phyloP scores from a whole-genome alignment of 2,329 filamentous ascomycete species.

The Fusarium secorum region DNA sequence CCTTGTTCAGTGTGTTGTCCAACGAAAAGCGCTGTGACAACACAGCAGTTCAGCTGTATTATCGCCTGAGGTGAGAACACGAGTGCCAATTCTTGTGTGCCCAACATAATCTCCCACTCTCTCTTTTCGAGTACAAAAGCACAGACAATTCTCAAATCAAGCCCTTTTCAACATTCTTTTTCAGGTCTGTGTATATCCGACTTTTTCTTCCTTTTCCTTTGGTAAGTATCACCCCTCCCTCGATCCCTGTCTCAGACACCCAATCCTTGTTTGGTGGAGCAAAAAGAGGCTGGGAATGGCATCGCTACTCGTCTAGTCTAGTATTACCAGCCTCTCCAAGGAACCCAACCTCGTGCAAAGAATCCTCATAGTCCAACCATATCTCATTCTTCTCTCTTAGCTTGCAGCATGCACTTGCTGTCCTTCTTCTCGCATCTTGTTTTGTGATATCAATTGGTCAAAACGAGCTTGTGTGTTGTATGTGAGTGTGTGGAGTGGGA shows the following conservation, averaged over 20 bases:
- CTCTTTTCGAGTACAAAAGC: conserved; percentile 4
- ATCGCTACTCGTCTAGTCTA: conserved; percentile 1
- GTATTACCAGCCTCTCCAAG: conserved; percentile 36
- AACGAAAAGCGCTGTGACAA: conserved; percentile 27
- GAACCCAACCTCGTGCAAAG: conserved; percentile 42
- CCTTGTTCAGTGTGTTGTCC: conserved; percentile 4
- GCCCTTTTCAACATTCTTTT: neutral
- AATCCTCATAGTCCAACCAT: conserved; percentile 45
- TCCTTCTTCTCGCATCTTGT: conserved; percentile 43
- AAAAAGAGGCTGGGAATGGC: conserved; percentile 39
- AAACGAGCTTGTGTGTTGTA: conserved; percentile 32
- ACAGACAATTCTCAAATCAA: neutral
- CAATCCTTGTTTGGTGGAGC: conserved; percentile 32
- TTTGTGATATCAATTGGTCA: conserved; percentile 47
- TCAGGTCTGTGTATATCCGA: neutral
- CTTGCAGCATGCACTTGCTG: conserved; percentile 42
- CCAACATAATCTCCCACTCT: conserved; percentile 7
- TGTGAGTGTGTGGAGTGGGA: conserved; percentile 46
- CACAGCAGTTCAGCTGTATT: conserved; percentile 21
- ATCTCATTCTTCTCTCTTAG: conserved; percentile 41
- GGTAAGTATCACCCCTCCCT: conserved; percentile 19
- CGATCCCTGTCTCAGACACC: conserved; percentile 14
- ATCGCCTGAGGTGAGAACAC: conserved; percentile 27
- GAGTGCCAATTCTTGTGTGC: conserved; percentile 12
- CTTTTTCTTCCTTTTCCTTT: neutral